Base-by-base conservation (phyloP, 2,329 filamentous ascomycete species). In the Fusarium solani-melongenae region DNA sequence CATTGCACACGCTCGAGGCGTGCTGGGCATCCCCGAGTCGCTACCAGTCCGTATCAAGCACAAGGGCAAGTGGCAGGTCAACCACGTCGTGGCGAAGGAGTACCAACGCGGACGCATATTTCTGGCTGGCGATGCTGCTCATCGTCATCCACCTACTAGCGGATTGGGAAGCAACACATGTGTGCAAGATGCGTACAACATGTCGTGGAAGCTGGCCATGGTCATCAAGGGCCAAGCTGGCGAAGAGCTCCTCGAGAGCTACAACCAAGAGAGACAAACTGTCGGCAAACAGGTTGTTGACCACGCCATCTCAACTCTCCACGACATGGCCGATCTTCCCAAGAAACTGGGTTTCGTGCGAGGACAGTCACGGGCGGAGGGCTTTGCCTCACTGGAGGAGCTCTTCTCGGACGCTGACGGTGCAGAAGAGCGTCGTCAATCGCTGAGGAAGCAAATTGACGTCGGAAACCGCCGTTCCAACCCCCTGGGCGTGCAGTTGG, bases 121-220 rank as follows among this genome's bases (percentile, higher is more conserved):
- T 5, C 41, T 70, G 67, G 80, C 90, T 10, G 88, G 89, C 17
- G 89, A 91, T 67, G 87, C 88, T 0, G 86, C 87, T 1, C 88
- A 91, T 73, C 84, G 88, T 2, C 88, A 90, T 73, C 88, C 89
- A 1, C 89, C 89, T 0, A 81, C 86, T 17, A 88, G 89, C 74
- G 89, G 88, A 0, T 82, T 90, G 0, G 88, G 88, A 5, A 88
- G 85, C 41, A 90, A 90, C 74, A 90, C 88, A 1, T 90, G 88
- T 69, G 86, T 89, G 34, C 86, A 88, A 74, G 88, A 89, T 71
- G 86, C 87, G 1, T 88, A 84, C 76, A 89, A 89, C 71, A 81
- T 89, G 1, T 86, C 86, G 5, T 89, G 87, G 87, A 89, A 89
- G 67, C 80, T 89, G 12, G 83, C 85, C 2, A 85, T 86, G 64